phyloP scores from a whole-genome alignment of 2,329 filamentous ascomycete genomes.

The Talaromyces piceae region DNA sequence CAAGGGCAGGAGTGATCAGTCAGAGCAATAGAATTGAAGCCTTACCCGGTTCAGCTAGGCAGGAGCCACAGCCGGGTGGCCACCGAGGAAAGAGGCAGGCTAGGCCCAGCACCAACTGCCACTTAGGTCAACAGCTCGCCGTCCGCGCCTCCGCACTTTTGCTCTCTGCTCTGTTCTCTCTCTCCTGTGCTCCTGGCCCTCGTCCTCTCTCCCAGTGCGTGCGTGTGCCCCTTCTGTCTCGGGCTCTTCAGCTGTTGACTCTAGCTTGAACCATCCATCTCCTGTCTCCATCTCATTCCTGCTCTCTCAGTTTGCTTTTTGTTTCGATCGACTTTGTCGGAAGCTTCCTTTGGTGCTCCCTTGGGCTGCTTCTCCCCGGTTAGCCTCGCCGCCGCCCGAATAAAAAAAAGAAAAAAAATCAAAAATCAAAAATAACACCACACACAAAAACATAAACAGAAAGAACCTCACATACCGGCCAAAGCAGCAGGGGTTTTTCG shows the following conservation, averaged over 20 bases:
- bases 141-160: not conserved
- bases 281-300: not conserved
- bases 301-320: not conserved
- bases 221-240: not conserved
- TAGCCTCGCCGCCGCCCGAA: no score
- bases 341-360: no score
- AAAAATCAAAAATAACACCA: no score
- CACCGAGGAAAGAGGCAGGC: not conserved
- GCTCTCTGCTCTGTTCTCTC: not conserved
- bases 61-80: not conserved
- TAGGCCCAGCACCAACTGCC: not conserved
- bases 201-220: not conserved
- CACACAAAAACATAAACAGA: no score
- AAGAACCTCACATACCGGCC: no score
- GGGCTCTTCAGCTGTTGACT: not conserved
- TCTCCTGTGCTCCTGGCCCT: not conserved
- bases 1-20: no score
- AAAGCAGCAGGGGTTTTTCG: no score
- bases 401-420: no score
- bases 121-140: not conserved
- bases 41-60: no score
- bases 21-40: no score
- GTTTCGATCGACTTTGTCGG: no score
- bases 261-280: not conserved
- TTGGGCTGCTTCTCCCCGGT: no score